Evolutionary conservation across 176 grass and related monocot genomes (phyloP), one percentile per base, ranked within the genome.

Genomic region (Miscanthus lutarioriparius): DNA sequence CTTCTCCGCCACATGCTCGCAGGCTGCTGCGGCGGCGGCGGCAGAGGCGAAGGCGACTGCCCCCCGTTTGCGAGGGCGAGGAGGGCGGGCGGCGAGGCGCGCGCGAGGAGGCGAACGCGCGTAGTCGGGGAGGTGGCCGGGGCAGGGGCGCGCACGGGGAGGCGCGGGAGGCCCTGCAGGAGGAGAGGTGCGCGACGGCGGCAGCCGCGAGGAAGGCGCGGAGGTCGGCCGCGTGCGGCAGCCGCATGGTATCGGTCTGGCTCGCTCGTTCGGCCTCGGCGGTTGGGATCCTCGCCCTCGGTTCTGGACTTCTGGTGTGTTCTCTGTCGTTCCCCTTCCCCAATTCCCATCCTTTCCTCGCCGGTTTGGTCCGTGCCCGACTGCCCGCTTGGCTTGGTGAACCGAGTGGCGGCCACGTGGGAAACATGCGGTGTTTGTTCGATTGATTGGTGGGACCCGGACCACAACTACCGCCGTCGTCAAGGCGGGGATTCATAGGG

Each of bases 181-280:
- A 83, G 64, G 83, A 39, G 69, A 72, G 43, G 64, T 85, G 87
- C 54, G 77, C 82, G 45, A 88, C 44, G 77, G 91, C 85, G 36
- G 87, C 83, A 7, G 89, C 92, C 20, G 85, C 93, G 37, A 98
- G 83, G 85, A 92, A 79, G 74, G 86, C 59, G 80, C 93, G 96
- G 77, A 83, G 56, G 58, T 81, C 92, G 80, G 75, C 58, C 54
- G 69, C 81, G 64, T 88, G 84, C 90, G 87, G 84, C 61, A 91
- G 82, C 66, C 82, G 71, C 88, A 93, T 92, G 70, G 70, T 67
- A 44, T 20, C 65, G 66, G 2, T 32, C 6, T 25, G n/a, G 23
- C 54, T 20, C 39, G 70, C n/a, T 65, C 33, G 43, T 27, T 23
- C 38, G 20, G 38, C n/a, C 39, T 40, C 23, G 83, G 83, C 78